Percentiles rank a stretch among this genome's conserved stretches.
Conservation (phyloP, 2,329 filamentous ascomycete genomes). For the Xenosphaeropsis pyriputrescens region DNA sequence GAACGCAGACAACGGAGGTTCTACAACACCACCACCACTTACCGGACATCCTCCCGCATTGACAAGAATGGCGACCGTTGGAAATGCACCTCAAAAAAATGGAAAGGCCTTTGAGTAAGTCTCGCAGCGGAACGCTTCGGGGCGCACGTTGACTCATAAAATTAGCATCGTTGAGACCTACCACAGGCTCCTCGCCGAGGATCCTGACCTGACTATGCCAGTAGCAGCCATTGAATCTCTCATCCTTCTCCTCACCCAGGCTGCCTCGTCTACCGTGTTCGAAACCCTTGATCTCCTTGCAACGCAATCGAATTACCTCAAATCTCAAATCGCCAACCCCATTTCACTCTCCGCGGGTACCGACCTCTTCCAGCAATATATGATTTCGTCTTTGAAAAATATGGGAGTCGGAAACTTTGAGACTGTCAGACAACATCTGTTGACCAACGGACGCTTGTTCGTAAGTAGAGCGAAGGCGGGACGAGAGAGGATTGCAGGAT, state of each 20-base stretch:
- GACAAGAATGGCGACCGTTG: conserved; percentile 14
- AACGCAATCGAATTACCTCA: conserved; percentile 62
- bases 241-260: conserved; percentile 70
- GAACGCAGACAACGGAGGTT: conserved; percentile 9
- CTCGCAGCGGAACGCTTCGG: not conserved
- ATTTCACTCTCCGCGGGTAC: conserved; percentile 88
- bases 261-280: conserved; percentile 72
- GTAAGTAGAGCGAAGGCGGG: conserved; percentile 76
- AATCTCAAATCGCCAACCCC: conserved; percentile 68
- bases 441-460: conserved; percentile 77
- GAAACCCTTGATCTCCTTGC: conserved; percentile 83
- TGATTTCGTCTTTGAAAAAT: conserved; percentile 53
- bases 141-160: not conserved
- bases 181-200: conserved; percentile 44
- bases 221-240: conserved; percentile 88
- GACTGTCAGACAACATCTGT: conserved; percentile 65
- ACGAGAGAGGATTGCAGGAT: conserved; percentile 66
- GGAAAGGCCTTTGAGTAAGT: conserved; percentile 14
- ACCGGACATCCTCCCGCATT: conserved; percentile 13
- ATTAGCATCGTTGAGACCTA: conserved; percentile 46
- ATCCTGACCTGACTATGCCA: conserved; percentile 85
- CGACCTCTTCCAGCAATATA: conserved; percentile 88
- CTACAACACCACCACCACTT: conserved; percentile 15
- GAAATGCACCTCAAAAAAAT: conserved; percentile 10
- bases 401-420: conserved; percentile 55